Percentiles rank a stretch among this genome's conserved stretches.
Evolutionary conservation across 1,284 basidiomycete species (phyloP).

Genomic region (Sanghuangporus weigelae): DNA sequence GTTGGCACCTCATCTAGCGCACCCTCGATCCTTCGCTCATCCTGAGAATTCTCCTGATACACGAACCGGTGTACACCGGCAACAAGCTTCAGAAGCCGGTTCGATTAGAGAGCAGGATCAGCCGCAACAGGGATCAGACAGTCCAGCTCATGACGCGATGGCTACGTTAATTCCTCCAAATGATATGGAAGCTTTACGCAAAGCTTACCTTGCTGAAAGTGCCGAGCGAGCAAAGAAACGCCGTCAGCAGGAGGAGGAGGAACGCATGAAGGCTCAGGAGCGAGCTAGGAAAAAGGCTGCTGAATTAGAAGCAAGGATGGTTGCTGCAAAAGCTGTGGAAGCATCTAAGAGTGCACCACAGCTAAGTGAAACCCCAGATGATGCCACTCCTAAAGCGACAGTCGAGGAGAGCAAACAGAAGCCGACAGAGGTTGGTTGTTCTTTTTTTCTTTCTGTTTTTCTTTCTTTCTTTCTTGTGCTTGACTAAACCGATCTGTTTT

Average conservation of each 20-base stretch:
- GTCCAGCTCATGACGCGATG: slow-evolving; percentile 25
- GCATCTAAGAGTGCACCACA: slow-evolving; percentile 16
- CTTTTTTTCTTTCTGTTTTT: neutral
- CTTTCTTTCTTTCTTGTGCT: neutral
- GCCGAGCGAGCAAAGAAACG: slow-evolving; percentile 81
- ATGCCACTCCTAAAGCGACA: neutral
- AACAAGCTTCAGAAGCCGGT: neutral
- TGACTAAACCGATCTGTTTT: neutral
- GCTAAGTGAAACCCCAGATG: neutral
- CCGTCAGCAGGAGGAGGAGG: slow-evolving; percentile 81
- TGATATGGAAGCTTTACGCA: slow-evolving; percentile 72
- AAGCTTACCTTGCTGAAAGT: slow-evolving; percentile 84
- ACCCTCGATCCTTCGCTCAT: neutral
- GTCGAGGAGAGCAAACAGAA: neutral
- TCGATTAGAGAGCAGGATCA: slow-evolving; percentile 7
- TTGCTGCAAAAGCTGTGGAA: slow-evolving; percentile 33
- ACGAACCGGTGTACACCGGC: slow-evolving; percentile 3
- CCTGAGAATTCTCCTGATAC: neutral
- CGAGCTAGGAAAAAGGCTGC: slow-evolving; percentile 81
- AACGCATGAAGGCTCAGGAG: slow-evolving; percentile 78
- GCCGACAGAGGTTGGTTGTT: slow-evolving; percentile 21
- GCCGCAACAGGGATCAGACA: neutral
- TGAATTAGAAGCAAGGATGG: slow-evolving; percentile 75
- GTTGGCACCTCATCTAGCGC: slow-evolving; percentile 36
- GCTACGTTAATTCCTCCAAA: slow-evolving; percentile 32